Percentiles rank a stretch among this genome's conserved stretches.
phyloP scores from a whole-genome alignment of 106 monocot genomes.

The Platanthera guangdongensis region DNA sequence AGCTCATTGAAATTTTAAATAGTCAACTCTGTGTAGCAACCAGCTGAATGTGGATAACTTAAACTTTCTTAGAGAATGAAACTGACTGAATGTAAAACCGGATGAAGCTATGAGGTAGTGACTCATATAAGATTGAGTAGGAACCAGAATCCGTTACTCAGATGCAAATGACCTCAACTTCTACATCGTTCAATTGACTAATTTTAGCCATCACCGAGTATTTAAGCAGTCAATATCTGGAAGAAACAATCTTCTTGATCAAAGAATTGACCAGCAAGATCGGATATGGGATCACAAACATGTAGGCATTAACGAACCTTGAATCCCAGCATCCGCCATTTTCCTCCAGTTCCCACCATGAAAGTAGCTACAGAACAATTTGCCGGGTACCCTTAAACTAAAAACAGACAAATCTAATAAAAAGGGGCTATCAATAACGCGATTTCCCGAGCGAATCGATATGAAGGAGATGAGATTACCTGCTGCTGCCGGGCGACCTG shows the following conservation, averaged over 20 bases:
- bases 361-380: neutral
- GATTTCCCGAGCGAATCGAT: neutral
- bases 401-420: neutral
- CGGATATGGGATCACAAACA: neutral
- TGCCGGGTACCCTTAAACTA: neutral
- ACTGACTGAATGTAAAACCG: no score
- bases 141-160: neutral
- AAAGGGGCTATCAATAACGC: neutral
- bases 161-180: neutral
- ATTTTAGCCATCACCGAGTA: neutral
- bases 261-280: neutral
- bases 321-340: neutral
- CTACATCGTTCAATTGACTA: neutral
- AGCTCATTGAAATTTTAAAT: no score
- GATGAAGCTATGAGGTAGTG: no score
- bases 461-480: neutral
- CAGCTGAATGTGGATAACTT: no score
- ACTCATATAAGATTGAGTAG: neutral
- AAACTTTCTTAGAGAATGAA: no score
- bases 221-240: neutral
- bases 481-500: conserved; percentile 12
- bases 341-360: neutral
- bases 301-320: conserved; percentile 1
- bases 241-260: neutral
- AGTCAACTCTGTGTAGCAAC: no score